Conservation (phyloP, 495 filamentous ascomycete genomes). For the Thermothielavioides terrestris region DNA sequence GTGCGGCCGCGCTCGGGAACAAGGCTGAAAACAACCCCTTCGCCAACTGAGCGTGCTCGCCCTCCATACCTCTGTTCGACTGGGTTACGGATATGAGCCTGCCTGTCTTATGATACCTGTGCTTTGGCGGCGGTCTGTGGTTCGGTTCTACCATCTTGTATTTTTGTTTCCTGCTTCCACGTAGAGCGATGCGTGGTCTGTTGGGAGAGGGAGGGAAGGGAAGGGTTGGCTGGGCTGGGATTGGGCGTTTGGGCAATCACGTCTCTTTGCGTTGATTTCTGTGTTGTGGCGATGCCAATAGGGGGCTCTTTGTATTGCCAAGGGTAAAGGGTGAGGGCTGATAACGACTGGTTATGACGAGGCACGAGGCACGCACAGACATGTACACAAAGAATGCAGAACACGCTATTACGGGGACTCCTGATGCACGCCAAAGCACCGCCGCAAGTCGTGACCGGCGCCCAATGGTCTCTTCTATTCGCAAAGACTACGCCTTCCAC, state of each 20-base stretch:
- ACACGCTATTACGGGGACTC: background rate
- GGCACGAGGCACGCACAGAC: no score
- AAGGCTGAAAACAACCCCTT: background rate
- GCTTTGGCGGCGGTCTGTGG: no score
- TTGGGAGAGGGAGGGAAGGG: background rate
- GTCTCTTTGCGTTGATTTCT: background rate
- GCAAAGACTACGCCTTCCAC: conserved; percentile 43
- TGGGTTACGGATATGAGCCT: background rate
- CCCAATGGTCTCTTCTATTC: background rate
- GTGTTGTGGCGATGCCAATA: background rate
- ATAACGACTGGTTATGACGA: conserved; percentile 7
- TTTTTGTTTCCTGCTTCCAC: background rate
- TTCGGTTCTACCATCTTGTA: background rate
- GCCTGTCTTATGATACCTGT: no score
- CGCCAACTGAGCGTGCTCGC: background rate
- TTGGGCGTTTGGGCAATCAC: conserved; percentile 1
- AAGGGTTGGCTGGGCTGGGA: conserved; percentile 6
- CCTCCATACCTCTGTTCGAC: background rate
- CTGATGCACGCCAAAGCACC: background rate
- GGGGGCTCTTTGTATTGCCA: background rate
- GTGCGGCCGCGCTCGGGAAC: conserved; percentile 22
- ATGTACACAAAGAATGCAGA: background rate
- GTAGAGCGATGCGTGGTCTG: background rate
- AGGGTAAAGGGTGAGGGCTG: background rate
- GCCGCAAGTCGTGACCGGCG: background rate